Conservation (phyloP, 163 green algal genomes). For the Scenedesmus sp. region DNA sequence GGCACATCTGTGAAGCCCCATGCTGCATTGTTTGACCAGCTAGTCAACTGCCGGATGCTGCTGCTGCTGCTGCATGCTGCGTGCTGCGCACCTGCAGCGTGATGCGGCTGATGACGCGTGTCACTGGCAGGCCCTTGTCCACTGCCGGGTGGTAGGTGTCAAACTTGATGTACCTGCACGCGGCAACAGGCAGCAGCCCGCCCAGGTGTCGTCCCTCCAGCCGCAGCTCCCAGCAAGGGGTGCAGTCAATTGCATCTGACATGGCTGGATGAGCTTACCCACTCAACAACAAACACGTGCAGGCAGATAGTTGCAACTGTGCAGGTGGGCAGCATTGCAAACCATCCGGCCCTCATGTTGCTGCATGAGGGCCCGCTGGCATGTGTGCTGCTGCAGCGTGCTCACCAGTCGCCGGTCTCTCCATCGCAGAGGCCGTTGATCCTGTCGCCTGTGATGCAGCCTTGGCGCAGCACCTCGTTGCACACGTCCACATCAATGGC, state of each 20-base stretch:
- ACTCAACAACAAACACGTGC: too few relatives aligned
- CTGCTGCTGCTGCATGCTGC: not conserved
- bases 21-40: not conserved
- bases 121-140: conserved; percentile 91
- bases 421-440: conserved; percentile 99
- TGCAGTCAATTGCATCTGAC: not conserved
- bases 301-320: too few relatives aligned
- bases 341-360: not conserved
- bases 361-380: not conserved
- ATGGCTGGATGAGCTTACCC: too few relatives aligned
- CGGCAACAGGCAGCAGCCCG: not conserved
- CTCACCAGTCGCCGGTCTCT: conserved; percentile 96
- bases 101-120: conserved; percentile 92
- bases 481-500: conserved; percentile 88
- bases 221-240: not conserved
- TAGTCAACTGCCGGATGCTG: not conserved
- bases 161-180: conserved; percentile 96
- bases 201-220: too few relatives aligned
- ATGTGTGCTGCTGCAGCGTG: not conserved
- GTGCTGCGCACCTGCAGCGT: conserved; percentile 68
- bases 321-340: too few relatives aligned
- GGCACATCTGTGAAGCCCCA: too few relatives aligned
- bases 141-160: conserved; percentile 96
- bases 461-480: conserved; percentile 82
- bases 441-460: conserved; percentile 96